These are phyloP conservation scores for Anastatica hierochuntica DNA, from an alignment of 345 rosid genomes.

Conservation along the genomic window DNA sequence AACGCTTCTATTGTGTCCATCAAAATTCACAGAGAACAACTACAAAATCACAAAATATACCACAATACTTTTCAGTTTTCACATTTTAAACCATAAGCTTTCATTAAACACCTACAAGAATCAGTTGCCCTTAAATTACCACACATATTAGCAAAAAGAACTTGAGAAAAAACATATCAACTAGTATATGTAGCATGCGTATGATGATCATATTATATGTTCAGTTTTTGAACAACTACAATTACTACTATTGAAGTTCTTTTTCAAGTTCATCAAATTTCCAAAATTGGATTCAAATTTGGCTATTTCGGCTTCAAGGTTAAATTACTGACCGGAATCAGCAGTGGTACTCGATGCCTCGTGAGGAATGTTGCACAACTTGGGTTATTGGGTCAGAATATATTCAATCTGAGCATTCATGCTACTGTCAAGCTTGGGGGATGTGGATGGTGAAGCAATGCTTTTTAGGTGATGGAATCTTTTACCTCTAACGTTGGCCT, in stretches of 20 bases:
- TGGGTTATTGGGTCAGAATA: too few relatives aligned
- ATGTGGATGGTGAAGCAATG: conserved; percentile 21
- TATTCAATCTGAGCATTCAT: conserved; percentile 23
- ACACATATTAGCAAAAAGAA: conserved; percentile 1
- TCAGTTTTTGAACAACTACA: background rate
- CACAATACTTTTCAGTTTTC: too few relatives aligned
- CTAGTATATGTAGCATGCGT: background rate
- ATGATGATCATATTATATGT: conserved; percentile 15
- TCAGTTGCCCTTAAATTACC: too few relatives aligned
- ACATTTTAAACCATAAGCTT: too few relatives aligned
- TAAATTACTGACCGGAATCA: conserved; percentile 21
- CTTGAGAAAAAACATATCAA: background rate
- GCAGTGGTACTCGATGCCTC: conserved; percentile 15
- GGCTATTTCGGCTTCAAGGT: conserved; percentile 72
- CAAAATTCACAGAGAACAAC: background rate
- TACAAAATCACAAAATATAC: too few relatives aligned
- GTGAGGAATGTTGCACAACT: conserved; percentile 16
- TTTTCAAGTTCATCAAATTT: conserved; percentile 93
- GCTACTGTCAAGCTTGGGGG: conserved; percentile 19
- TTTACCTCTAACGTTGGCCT: conserved; percentile 78
- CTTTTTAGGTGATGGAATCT: conserved; percentile 41
- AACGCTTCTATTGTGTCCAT: conserved; percentile 3
- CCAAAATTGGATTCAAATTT: conserved; percentile 89
- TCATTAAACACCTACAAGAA: too few relatives aligned
- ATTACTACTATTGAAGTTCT: conserved; percentile 43